These are phyloP conservation scores for Candida pseudoviswanathii DNA, from an alignment of 1,139 yeast species.

Conservation along the genomic window DNA sequence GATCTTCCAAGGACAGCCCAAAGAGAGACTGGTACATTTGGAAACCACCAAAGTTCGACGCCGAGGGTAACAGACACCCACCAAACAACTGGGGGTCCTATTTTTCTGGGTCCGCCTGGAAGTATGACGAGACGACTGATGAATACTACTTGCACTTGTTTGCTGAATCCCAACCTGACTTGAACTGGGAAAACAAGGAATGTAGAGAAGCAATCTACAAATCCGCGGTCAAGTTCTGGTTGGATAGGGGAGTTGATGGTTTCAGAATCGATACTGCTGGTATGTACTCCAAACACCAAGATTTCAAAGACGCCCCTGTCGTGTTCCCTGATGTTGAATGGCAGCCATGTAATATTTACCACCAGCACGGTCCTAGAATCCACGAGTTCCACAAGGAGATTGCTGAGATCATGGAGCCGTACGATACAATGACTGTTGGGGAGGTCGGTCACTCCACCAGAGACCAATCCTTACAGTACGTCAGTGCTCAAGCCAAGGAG, in stretches of 20 bases:
- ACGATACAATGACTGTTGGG: slow-evolving; percentile 59
- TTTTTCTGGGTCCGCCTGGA: slow-evolving; percentile 59
- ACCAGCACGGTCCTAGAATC: slow-evolving; percentile 52
- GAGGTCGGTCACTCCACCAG: slow-evolving; percentile 49
- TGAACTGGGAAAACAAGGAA: slow-evolving; percentile 59
- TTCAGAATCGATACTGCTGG: slow-evolving; percentile 59
- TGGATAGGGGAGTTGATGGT: slow-evolving; percentile 57
- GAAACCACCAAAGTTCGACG: slow-evolving; percentile 50
- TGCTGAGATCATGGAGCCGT: slow-evolving; percentile 43
- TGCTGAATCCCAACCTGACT: slow-evolving; percentile 56
- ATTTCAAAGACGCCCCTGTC: slow-evolving; percentile 52
- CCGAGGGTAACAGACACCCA: slow-evolving; percentile 49
- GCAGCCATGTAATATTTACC: slow-evolving; percentile 38
- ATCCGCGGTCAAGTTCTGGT: slow-evolving; percentile 54
- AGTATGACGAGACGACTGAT: slow-evolving; percentile 50
- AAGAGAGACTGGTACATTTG: slow-evolving; percentile 66
- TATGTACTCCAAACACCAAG: slow-evolving; percentile 50
- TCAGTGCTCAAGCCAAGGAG: slow-evolving; percentile 49
- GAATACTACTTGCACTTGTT: slow-evolving; percentile 57
- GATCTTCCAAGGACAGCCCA: slow-evolving; percentile 49
- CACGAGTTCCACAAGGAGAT: slow-evolving; percentile 60
- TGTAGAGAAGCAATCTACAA: slow-evolving; percentile 53
- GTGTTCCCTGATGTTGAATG: slow-evolving; percentile 38
- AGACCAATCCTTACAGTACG: slow-evolving; percentile 47
- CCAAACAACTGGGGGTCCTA: slow-evolving; percentile 58